Conservation (phyloP, 2,329 filamentous ascomycete species). For the Clarireedia homoeocarpa region DNA sequence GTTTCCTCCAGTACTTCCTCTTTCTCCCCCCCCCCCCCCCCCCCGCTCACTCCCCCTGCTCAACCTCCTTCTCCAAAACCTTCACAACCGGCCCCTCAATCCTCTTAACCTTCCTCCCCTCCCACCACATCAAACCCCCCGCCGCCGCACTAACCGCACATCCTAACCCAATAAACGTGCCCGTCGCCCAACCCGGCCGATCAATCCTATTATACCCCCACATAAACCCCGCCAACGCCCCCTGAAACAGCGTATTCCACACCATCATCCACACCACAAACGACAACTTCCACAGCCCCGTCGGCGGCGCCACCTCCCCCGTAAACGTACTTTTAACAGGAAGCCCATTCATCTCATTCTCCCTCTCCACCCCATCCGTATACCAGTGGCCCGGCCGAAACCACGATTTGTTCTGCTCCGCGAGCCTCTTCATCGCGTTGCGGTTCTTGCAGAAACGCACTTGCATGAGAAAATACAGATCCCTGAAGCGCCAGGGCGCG, state of each 20-base stretch:
- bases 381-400: slow-evolving; percentile 62
- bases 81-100: slow-evolving; percentile 13
- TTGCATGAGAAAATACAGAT: slow-evolving; percentile 62
- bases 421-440: slow-evolving; percentile 54
- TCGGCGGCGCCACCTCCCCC: slow-evolving; percentile 57
- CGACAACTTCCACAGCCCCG: slow-evolving; percentile 64
- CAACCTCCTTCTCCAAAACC: slow-evolving; percentile 2
- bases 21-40: not conserved
- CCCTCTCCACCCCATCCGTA: slow-evolving; percentile 36
- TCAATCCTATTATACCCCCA: slow-evolving; percentile 15
- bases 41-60: not conserved
- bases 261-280: slow-evolving; percentile 35
- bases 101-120: slow-evolving; percentile 15
- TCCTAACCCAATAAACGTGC: slow-evolving; percentile 13
- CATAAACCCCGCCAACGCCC: slow-evolving; percentile 12
- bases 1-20: not conserved
- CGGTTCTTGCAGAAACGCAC: slow-evolving; percentile 47
- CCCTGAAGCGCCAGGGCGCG: slow-evolving; percentile 73
- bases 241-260: slow-evolving; percentile 32
- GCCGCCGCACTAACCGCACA: slow-evolving; percentile 14
- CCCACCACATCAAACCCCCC: slow-evolving; percentile 16
- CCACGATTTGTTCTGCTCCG: slow-evolving; percentile 66
- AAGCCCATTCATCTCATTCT: slow-evolving; percentile 45
- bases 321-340: slow-evolving; percentile 53
- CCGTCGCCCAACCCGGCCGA: slow-evolving; percentile 14